Base-by-base conservation (phyloP, 768 basidiomycete species). In the Pisolithus marmoratus region DNA sequence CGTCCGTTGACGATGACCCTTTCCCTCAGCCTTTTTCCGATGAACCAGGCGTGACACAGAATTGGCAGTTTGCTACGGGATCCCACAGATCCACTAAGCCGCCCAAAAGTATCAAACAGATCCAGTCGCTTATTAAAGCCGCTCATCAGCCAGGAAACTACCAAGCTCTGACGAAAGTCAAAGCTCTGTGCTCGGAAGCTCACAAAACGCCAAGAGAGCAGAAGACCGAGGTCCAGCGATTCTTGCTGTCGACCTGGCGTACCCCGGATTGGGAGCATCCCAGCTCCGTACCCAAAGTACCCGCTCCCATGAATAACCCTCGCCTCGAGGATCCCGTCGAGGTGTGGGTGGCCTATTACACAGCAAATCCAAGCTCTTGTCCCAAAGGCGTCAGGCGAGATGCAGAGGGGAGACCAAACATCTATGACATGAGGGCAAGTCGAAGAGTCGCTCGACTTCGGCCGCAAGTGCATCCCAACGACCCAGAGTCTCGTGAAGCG, bases 401-500 rank as follows among this genome's bases (percentile, higher is more conserved):
- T 55, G 50, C 62, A 11, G 63, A 65, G 51, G 68, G 70, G 14
- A 64, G 62, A 20, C 76, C 76, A 1, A 59, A 61, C 57, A 63
- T 75, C 38, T 60, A 68, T 6, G 76, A 78, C 58, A 70, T 78
- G 60, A 71, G 66, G 48, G 76, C 76, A 2, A 76, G 74, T 59
- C 71, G 76, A 29, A 70, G 62, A n/a, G 71, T 78, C 17, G 77
- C 76, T 8, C 74, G 74, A n/a, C 73, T 78, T 24, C 70, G 76
- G 37, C 76, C 76, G 2, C 52, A 66, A 12, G 63, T 70, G 26
- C 61, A 67, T 49, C 57, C 62, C 1, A 64, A 58, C 29, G 68
- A 70, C 52, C 53, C 64, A 43, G 70, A 69, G 11, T 66, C 65
- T 44, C 63, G 62, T 19, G 63, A 72, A 2, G 53, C 67, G 17